These are phyloP conservation scores for Phylloporus scabripes DNA, from an alignment of 768 basidiomycete species.

Conservation along the genomic window DNA sequence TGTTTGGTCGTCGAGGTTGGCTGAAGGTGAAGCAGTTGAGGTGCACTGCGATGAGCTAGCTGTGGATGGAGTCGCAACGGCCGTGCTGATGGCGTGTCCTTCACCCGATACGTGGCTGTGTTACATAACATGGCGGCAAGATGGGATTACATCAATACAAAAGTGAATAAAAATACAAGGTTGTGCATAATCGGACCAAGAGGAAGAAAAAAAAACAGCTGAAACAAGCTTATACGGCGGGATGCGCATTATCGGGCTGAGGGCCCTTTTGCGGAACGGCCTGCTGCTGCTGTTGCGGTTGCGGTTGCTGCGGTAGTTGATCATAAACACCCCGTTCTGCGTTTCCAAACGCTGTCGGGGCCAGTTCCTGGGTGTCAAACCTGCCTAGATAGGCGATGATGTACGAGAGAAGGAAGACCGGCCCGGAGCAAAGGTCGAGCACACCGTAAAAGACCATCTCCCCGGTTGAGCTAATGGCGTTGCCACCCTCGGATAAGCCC, in stretches of 20 bases:
- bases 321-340: slow-evolving; percentile 5
- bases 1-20: slow-evolving; percentile 13
- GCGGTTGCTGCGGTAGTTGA: neutral
- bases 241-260: neutral
- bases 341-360: slow-evolving; percentile 6
- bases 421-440: slow-evolving; percentile 36
- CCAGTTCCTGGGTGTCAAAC: neutral
- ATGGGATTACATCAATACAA: neutral
- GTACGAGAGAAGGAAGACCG: slow-evolving; percentile 33
- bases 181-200: neutral
- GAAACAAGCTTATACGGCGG: neutral
- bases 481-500: slow-evolving; percentile 49
- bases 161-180: neutral
- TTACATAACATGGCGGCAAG: neutral
- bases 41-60: slow-evolving; percentile 10
- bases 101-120: slow-evolving; percentile 15
- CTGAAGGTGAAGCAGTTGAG: slow-evolving; percentile 14
- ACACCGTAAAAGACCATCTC: slow-evolving; percentile 57
- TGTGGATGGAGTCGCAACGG: neutral
- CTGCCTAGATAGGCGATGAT: slow-evolving; percentile 15
- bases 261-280: neutral
- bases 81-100: neutral
- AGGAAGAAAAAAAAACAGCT: neutral
- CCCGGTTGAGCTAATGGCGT: slow-evolving; percentile 43
- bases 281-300: too few relatives aligned